These are phyloP conservation scores for Triadica sebifera DNA, from an alignment of 345 rosid genomes.

Conservation along the genomic window DNA sequence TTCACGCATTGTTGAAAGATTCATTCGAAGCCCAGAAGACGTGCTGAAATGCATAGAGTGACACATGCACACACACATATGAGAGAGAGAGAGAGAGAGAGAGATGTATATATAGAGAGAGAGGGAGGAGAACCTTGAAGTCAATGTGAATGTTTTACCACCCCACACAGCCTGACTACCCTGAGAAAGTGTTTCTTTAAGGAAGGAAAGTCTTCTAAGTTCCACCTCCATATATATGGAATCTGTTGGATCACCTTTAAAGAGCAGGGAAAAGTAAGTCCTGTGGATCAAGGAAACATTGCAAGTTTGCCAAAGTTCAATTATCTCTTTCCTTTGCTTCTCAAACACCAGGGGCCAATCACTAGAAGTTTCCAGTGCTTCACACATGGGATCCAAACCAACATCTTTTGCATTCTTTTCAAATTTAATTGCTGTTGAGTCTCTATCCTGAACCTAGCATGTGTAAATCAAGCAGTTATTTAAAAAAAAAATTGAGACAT, in stretches of 20 bases:
- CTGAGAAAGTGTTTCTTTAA: constrained; percentile 68
- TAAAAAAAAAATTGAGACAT: not conserved
- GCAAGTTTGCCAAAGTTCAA: constrained; percentile 89
- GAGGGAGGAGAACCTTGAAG: constrained; percentile 60
- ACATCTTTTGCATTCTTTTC: constrained; percentile 50
- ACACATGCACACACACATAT: not conserved
- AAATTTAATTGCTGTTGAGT: constrained; percentile 25
- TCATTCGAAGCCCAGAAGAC: not conserved
- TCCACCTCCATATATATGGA: constrained; percentile 93
- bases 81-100: no score
- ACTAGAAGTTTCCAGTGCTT: constrained; percentile 31
- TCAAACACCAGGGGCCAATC: constrained; percentile 70
- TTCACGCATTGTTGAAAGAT: not conserved
- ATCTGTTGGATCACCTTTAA: constrained; percentile 84
- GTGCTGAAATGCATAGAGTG: not conserved
- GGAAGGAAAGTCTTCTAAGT: constrained; percentile 79
- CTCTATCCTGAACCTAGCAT: constrained; percentile 33
- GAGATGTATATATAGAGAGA: no score
- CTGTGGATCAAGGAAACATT: constrained; percentile 80
- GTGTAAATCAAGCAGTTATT: constrained; percentile 11
- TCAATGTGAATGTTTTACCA: constrained; percentile 52
- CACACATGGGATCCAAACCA: constrained; percentile 60
- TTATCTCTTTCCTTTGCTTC: constrained; percentile 56
- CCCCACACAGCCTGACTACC: constrained; percentile 56
- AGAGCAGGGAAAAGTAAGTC: constrained; percentile 91